These are phyloP conservation scores for Zygosaccharomyces lentus DNA, from an alignment of 805 yeast species.

Conservation along the genomic window DNA sequence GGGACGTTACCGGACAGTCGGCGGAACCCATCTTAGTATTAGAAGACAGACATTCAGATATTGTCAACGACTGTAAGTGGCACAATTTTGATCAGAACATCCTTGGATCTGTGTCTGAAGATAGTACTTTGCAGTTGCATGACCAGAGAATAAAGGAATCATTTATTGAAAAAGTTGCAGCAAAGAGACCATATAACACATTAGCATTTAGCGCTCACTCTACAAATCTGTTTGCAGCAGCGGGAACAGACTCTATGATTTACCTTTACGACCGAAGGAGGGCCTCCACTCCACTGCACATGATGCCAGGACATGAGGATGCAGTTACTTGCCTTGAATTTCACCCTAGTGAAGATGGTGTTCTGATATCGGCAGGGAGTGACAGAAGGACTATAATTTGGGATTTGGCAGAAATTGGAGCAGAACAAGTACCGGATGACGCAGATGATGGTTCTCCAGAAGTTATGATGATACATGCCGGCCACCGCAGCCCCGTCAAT, in stretches of 20 bases:
- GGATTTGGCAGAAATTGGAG: slow-evolving; percentile 78
- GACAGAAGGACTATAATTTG: slow-evolving; percentile 77
- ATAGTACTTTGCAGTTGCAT: slow-evolving; percentile 48
- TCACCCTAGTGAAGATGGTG: slow-evolving; percentile 72
- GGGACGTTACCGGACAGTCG: slow-evolving; percentile 42
- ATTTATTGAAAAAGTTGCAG: slow-evolving; percentile 27
- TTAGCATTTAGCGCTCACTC: slow-evolving; percentile 64
- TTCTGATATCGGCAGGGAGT: slow-evolving; percentile 69
- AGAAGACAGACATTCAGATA: slow-evolving; percentile 43
- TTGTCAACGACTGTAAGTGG: slow-evolving; percentile 77
- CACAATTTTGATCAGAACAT: slow-evolving; percentile 46
- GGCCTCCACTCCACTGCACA: slow-evolving; percentile 49
- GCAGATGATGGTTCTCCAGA: slow-evolving; percentile 91
- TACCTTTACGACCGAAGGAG: slow-evolving; percentile 61
- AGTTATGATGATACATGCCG: slow-evolving; percentile 86
- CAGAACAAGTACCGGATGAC: slow-evolving; percentile 80
- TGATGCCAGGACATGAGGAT: slow-evolving; percentile 77
- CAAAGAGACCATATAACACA: slow-evolving; percentile 49
- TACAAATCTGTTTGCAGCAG: slow-evolving; percentile 57
- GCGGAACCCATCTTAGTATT: slow-evolving; percentile 33
- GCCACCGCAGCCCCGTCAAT: slow-evolving; percentile 73
- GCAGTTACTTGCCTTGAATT: slow-evolving; percentile 70
- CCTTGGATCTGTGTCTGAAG: slow-evolving; percentile 76
- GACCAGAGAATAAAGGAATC: slow-evolving; percentile 44
- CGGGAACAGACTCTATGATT: slow-evolving; percentile 63